These are phyloP conservation scores for Euryodendron excelsum DNA, from an alignment of 148 eudicot genomes.

Conservation along the genomic window DNA sequence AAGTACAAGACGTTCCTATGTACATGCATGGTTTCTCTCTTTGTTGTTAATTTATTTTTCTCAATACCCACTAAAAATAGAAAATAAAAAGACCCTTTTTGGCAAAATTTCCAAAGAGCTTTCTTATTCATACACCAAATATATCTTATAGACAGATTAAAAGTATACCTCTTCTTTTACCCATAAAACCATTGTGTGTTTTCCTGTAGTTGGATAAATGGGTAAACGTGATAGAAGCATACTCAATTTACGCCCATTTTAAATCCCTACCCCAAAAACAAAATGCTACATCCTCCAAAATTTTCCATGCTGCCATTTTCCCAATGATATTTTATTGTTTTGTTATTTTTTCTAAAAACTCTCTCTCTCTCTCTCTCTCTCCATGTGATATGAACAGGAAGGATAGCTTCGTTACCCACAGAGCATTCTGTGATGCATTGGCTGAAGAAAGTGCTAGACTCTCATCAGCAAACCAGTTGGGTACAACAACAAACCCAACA, in stretches of 20 bases:
- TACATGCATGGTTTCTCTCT: neutral
- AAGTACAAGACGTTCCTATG: neutral
- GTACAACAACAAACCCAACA: neutral
- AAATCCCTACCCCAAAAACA: neutral
- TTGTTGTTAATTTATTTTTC: neutral
- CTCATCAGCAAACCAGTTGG: slow-evolving; percentile 43
- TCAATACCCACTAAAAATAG: neutral
- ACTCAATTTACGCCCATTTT: neutral
- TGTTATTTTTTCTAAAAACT: too few relatives aligned
- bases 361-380: too few relatives aligned
- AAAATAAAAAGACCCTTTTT: too few relatives aligned
- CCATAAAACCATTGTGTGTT: neutral
- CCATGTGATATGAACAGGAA: slow-evolving; percentile 41
- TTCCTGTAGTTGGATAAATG: too few relatives aligned
- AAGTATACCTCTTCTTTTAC: neutral
- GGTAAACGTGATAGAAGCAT: neutral
- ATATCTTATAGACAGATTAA: too few relatives aligned
- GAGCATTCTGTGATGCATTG: slow-evolving; percentile 85
- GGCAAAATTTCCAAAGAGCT: too few relatives aligned
- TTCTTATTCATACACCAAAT: too few relatives aligned
- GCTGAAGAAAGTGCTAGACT: slow-evolving; percentile 80
- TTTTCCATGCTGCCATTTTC: too few relatives aligned
- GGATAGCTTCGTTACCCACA: slow-evolving; percentile 78
- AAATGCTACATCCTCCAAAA: too few relatives aligned
- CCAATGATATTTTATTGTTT: too few relatives aligned